These are phyloP conservation scores for Debaryomyces sp. DNA, from an alignment of 1,139 yeast genomes.

Conservation along the genomic window DNA sequence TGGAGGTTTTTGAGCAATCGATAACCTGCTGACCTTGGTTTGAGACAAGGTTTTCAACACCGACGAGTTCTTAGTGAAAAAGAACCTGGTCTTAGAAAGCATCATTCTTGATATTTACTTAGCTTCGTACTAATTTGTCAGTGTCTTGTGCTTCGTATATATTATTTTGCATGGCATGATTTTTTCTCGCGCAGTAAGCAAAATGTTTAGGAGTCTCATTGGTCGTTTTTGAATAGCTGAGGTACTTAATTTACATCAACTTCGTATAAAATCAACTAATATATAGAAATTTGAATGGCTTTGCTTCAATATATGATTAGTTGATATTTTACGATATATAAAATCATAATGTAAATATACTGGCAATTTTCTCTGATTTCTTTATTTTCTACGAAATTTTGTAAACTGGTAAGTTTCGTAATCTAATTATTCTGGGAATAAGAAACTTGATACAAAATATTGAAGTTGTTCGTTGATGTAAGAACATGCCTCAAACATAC, in stretches of 20 bases:
- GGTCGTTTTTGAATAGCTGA: neutral
- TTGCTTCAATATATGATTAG: too few relatives aligned
- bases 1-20: slow-evolving; percentile 8
- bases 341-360: too few relatives aligned
- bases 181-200: slow-evolving; percentile 3
- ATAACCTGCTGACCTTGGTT: slow-evolving; percentile 20
- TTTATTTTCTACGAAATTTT: too few relatives aligned
- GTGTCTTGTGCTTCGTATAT: neutral
- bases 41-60: slow-evolving; percentile 34
- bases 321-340: too few relatives aligned
- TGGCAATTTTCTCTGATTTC: too few relatives aligned
- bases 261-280: neutral
- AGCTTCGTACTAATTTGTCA: neutral
- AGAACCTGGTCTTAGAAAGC: slow-evolving; percentile 45
- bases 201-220: neutral
- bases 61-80: slow-evolving; percentile 45
- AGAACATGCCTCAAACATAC: too few relatives aligned
- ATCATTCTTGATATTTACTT: slow-evolving; percentile 13
- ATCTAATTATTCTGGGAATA: too few relatives aligned
- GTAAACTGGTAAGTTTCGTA: too few relatives aligned
- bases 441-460: too few relatives aligned
- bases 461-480: too few relatives aligned
- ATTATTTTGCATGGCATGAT: neutral
- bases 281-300: too few relatives aligned
- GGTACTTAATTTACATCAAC: neutral